Base-by-base conservation (phyloP, 1,284 basidiomycete species). In the Wallemia ichthyophaga region DNA sequence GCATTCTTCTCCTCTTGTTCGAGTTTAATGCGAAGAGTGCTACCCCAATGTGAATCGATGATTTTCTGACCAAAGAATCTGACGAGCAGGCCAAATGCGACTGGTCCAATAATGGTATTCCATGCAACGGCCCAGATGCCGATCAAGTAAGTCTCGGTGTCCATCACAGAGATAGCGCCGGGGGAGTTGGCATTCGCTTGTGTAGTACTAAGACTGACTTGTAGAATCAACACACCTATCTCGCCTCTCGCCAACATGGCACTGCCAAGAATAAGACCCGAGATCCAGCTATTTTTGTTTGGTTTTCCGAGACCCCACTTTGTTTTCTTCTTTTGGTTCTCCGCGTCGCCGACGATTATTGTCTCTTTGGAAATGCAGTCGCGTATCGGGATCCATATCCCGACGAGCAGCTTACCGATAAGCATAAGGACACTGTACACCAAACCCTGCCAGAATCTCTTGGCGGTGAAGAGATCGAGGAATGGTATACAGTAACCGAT, bases 401-500 rank as follows among this genome's bases (percentile, higher is more conserved):
- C 73, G 15, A 69, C 71, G 23, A 69, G 37, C 2, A 68, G 61
- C 64, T 79, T 78, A 17, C 69, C 73, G 25, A 75, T 57, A 1
- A 68, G 63, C 76, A 78, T 78, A 23, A 77, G 64, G 0, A 75
- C 28, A 1, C 74, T 66, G 60, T 71, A 74, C 53, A 72, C 65
- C 59, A 78, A 62, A 0, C 77, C 76, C 37, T 70, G 67, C 77
- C 77, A 79, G 58, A 78, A 66, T 57, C 74, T 68, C 0, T 53
- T 62, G 0, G 71, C 73, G 1, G 64, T 64, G 68, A 73, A 78
- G 17, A 79, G 67, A 0, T 70, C 67, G 13, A 73, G 65, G 63
- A 79, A 75, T 0, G 76, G 76, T 33, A 78, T 75, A 0, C 74
- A 73, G 60, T 72, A 73, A 1, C 77, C 76, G 54, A 78, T 75